Percentiles rank a stretch among this genome's conserved stretches.
These are phyloP conservation scores for Cucurbita ficifolia DNA, from an alignment of 306 rosid genomes.

Conservation along the genomic window DNA sequence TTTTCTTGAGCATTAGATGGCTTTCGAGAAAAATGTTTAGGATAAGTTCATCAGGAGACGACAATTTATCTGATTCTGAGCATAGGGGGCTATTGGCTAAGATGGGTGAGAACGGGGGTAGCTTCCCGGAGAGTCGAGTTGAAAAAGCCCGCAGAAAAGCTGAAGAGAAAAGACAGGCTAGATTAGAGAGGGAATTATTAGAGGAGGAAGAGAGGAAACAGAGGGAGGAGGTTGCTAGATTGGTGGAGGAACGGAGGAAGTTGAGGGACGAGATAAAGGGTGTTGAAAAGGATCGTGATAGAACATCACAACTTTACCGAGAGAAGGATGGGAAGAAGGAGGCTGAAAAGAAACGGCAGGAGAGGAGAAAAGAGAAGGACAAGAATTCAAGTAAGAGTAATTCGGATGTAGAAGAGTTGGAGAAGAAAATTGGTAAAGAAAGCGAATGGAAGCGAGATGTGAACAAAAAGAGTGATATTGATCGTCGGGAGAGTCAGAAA, in stretches of 20 bases:
- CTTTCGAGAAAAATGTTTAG: constrained; percentile 85
- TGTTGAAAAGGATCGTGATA: constrained; percentile 57
- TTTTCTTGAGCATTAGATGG: constrained; percentile 83
- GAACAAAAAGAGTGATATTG: constrained; percentile 55
- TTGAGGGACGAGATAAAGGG: constrained; percentile 82
- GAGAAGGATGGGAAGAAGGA: constrained; percentile 67
- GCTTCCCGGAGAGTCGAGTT: constrained; percentile 66
- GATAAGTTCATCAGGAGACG: constrained; percentile 54
- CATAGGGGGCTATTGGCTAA: constrained; percentile 51
- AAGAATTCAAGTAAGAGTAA: constrained; percentile 88
- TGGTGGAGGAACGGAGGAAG: constrained; percentile 94
- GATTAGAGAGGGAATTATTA: constrained; percentile 79
- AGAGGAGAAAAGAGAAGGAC: constrained; percentile 76
- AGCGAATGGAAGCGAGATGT: constrained; percentile 53
- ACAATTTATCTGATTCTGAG: constrained; percentile 65
- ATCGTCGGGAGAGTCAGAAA: constrained; percentile 50
- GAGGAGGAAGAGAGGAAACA: constrained; percentile 98
- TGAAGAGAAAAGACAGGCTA: constrained; percentile 97
- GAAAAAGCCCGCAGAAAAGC: constrained; percentile 97
- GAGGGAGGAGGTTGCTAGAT: constrained; percentile 94
- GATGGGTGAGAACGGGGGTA: constrained; percentile 60
- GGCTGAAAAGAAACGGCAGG: constrained; percentile 78
- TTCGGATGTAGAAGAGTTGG: constrained; percentile 89
- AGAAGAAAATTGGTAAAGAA: constrained; percentile 71
- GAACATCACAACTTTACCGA: constrained; percentile 29